Conservation (phyloP, 805 yeast genomes). For the Tetrapisispora pingtungensis region DNA sequence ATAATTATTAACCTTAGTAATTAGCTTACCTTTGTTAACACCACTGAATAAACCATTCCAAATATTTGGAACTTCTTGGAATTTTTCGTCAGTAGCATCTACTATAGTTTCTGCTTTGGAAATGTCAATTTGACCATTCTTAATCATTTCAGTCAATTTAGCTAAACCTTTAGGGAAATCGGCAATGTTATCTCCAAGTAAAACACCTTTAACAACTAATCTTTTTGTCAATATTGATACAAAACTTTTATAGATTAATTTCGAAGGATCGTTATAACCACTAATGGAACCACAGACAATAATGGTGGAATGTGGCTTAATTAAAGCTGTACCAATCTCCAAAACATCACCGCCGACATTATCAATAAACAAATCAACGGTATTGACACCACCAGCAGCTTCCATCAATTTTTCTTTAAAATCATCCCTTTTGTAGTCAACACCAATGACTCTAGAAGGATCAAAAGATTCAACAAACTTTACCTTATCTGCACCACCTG, state of each 20-base stretch:
- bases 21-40: constrained; percentile 40
- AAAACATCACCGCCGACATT: constrained; percentile 56
- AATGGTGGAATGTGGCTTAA: constrained; percentile 35
- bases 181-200: constrained; percentile 36
- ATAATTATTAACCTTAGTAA: constrained; percentile 35
- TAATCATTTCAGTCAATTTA: constrained; percentile 30
- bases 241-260: constrained; percentile 34
- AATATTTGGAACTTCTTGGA: constrained; percentile 35
- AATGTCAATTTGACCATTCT: constrained; percentile 34
- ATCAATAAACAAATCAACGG: constrained; percentile 47
- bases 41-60: constrained; percentile 41
- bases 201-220: constrained; percentile 43
- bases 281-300: constrained; percentile 58
- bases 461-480: constrained; percentile 45
- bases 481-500: constrained; percentile 50
- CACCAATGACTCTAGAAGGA: constrained; percentile 36
- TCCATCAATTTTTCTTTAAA: constrained; percentile 29
- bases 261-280: constrained; percentile 39
- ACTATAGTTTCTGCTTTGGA: constrained; percentile 32
- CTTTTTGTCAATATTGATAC: constrained; percentile 39
- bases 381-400: constrained; percentile 37
- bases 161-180: constrained; percentile 32
- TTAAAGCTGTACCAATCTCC: constrained; percentile 32
- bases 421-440: constrained; percentile 42
- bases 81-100: constrained; percentile 34